Conservation (phyloP, 2,329 filamentous ascomycete genomes). For the Cladorrhinum sp. region DNA sequence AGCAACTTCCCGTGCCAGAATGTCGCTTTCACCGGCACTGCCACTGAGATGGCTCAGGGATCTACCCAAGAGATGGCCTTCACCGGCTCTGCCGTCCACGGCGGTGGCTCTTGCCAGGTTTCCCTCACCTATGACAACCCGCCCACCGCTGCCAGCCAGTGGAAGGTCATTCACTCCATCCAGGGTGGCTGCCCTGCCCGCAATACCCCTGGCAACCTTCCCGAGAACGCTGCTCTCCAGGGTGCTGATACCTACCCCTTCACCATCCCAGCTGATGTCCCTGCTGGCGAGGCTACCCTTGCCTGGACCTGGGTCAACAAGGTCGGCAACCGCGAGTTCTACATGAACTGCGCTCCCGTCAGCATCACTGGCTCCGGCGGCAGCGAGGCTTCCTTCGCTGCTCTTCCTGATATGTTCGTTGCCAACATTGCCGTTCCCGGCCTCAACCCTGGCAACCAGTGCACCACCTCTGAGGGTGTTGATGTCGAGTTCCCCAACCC, state of each 20-base stretch:
- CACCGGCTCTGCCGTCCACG: constrained; percentile 72
- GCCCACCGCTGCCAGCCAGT: constrained; percentile 64
- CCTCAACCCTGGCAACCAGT: constrained; percentile 43
- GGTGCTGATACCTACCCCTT: constrained; percentile 65
- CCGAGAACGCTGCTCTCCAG: constrained; percentile 45
- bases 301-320: constrained; percentile 97
- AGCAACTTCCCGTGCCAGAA: constrained; percentile 82
- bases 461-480: constrained; percentile 49
- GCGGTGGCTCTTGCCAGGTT: constrained; percentile 89
- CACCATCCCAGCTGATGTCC: constrained; percentile 67
- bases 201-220: constrained; percentile 54
- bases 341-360: constrained; percentile 91
- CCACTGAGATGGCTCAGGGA: constrained; percentile 63
- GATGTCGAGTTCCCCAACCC: constrained; percentile 69
- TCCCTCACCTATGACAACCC: constrained; percentile 74
- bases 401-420: constrained; percentile 71
- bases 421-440: constrained; percentile 59
- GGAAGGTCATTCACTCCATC: constrained; percentile 87
- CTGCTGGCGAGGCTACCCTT: constrained; percentile 72
- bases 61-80: constrained; percentile 61
- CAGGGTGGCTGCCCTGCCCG: constrained; percentile 78
- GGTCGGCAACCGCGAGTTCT: constrained; percentile 90
- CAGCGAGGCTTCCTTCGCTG: constrained; percentile 50
- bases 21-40: constrained; percentile 44
- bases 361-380: constrained; percentile 56